Conservation (phyloP, 148 eudicot genomes). For the Beta vulgaris region DNA sequence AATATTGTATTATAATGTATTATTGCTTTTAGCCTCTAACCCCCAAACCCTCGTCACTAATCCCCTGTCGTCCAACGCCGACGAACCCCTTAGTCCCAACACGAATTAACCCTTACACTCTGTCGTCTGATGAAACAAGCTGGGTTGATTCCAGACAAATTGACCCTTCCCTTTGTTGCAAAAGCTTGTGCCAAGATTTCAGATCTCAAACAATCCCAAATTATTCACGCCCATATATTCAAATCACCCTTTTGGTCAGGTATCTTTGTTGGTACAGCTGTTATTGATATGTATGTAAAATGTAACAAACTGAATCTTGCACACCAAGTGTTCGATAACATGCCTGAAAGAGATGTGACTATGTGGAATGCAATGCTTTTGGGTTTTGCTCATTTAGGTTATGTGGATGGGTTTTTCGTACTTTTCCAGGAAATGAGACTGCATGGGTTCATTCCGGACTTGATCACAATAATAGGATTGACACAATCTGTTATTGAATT, state of each 20-base stretch:
- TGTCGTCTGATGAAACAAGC: slow-evolving; percentile 42
- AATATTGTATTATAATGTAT: no score
- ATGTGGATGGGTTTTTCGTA: slow-evolving; percentile 30
- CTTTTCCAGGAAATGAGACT: slow-evolving; percentile 50
- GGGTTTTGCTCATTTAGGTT: slow-evolving; percentile 50
- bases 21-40: no score
- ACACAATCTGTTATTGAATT: slow-evolving; percentile 30
- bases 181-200: slow-evolving; percentile 55
- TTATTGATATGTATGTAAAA: slow-evolving; percentile 61
- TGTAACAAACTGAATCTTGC: slow-evolving; percentile 36
- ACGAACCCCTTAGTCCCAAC: no score
- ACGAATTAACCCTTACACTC: slow-evolving; percentile 42
- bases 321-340: slow-evolving; percentile 42
- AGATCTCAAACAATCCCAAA: slow-evolving; percentile 29
- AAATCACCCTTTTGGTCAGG: slow-evolving; percentile 46
- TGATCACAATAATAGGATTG: slow-evolving; percentile 51
- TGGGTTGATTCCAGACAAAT: slow-evolving; percentile 36
- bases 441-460: slow-evolving; percentile 41
- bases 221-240: slow-evolving; percentile 44
- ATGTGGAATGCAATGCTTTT: slow-evolving; percentile 61
- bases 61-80: no score
- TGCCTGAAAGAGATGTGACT: slow-evolving; percentile 52
- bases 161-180: slow-evolving; percentile 56
- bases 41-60: no score
- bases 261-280: slow-evolving; percentile 47